Conservation (phyloP, 306 rosid genomes). For the Quercus mongolica region DNA sequence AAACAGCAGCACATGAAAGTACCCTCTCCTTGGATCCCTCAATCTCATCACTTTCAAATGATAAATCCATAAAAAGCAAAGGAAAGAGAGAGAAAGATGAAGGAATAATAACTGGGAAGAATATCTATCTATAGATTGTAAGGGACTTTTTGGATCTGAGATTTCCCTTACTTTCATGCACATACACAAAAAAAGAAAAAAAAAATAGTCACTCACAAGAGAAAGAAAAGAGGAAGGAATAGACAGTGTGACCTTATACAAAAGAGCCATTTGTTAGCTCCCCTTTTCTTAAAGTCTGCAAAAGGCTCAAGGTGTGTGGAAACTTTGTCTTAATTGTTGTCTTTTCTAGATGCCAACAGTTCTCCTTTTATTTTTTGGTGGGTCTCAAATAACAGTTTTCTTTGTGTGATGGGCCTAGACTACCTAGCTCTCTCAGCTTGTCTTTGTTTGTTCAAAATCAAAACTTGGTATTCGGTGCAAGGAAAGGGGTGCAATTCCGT, state of each 20-base stretch:
- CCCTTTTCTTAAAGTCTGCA: conserved; percentile 72
- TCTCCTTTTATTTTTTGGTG: conserved; percentile 36
- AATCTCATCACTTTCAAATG: conserved; percentile 76
- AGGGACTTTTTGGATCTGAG: conserved; percentile 46
- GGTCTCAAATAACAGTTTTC: conserved; percentile 33
- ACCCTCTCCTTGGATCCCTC: conserved; percentile 75
- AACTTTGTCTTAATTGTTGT: conserved; percentile 87
- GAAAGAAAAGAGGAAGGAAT: conserved; percentile 18
- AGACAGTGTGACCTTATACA: conserved; percentile 47
- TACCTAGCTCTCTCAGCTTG: neutral
- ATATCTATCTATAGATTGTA: conserved; percentile 12
- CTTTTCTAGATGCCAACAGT: conserved; percentile 66
- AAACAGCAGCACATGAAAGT: conserved; percentile 60
- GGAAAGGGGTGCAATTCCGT: neutral
- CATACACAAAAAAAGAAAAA: conserved; percentile 9
- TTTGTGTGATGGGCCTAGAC: conserved; percentile 14
- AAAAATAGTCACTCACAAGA: conserved; percentile 9
- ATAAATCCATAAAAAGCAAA: conserved; percentile 45
- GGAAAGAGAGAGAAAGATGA: conserved; percentile 6
- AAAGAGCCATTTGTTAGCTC: conserved; percentile 42
- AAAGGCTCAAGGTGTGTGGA: conserved; percentile 67
- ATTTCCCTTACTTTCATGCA: conserved; percentile 84
- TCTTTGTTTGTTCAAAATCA: conserved; percentile 8
- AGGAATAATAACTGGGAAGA: conserved; percentile 1
- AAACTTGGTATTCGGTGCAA: conserved; percentile 20